Evolutionary conservation across 2,329 filamentous ascomycete species (phyloP).

Genomic region (Xylariomycetidae sp.): DNA sequence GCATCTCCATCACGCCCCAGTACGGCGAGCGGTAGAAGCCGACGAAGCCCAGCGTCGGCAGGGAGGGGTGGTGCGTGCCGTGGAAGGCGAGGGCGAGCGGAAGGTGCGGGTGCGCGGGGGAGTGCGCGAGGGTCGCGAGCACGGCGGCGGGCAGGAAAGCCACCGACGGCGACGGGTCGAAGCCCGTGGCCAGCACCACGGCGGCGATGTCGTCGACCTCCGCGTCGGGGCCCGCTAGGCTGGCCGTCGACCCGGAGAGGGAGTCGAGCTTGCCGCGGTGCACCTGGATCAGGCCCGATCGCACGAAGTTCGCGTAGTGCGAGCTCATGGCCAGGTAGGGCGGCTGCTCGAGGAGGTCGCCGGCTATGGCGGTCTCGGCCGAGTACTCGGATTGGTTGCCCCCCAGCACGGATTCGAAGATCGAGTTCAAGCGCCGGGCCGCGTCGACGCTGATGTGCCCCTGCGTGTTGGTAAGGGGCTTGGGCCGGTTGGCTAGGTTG

Average conservation of each 20-base stretch:
- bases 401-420: constrained; percentile 42
- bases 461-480: constrained; percentile 54
- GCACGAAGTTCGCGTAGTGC: constrained; percentile 67
- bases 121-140: constrained; percentile 51
- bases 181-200: constrained; percentile 71
- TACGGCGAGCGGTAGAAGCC: constrained; percentile 81
- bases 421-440: constrained; percentile 47
- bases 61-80: constrained; percentile 51
- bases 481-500: constrained; percentile 58
- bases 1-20: constrained; percentile 86
- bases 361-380: constrained; percentile 32
- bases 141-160: constrained; percentile 56
- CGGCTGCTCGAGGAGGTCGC: constrained; percentile 40
- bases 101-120: constrained; percentile 46
- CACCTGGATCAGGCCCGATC: constrained; percentile 53
- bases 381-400: constrained; percentile 49
- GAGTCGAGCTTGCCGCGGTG: constrained; percentile 41
- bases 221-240: constrained; percentile 14
- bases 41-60: constrained; percentile 68
- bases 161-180: constrained; percentile 57
- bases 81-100: constrained; percentile 64
- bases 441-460: constrained; percentile 57
- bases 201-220: constrained; percentile 53
- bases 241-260: constrained; percentile 29
- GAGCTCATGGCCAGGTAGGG: constrained; percentile 66